Evolutionary conservation across 306 rosid genomes (phyloP), one percentile per base, ranked within the genome.

Genomic region (Begonia fuchsioides): DNA sequence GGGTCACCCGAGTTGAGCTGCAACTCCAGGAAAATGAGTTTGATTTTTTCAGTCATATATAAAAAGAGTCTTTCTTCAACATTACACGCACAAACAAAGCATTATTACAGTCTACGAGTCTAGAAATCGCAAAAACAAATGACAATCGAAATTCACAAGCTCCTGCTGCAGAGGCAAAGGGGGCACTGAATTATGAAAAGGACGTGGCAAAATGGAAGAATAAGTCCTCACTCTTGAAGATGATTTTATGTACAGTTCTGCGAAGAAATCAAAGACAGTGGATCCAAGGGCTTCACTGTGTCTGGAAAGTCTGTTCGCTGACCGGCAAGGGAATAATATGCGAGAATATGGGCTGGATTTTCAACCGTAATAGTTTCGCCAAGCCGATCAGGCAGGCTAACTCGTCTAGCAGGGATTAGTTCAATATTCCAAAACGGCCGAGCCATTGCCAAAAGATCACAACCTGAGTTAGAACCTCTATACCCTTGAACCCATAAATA

Each of bases 401-500:
- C 79, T 12, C 56, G 67, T 57, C 92, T 75, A 0, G 92, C 61
- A 48, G 94, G 95, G 56, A 90, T 85, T 54, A 85, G 46, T 72
- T 90, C 98, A 7, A 90, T 82, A 51, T 85, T 81, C 98, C 95
- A 90, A 60, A 58, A 85, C 3, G 93, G 95, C 8, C 95, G 79
- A 45, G 71, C 76, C 98, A 90, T 90, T 17, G 60, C 82, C 44
- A 85, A 39, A 55, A 90, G 92, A 74, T 85, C 95, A 2, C 53
- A 65, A 39, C 96, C 97, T 0, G 70, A 17, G 3, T 39, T 15
- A 19, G 98, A 81, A 18, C 63, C 79, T 56, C 81, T 71, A 53
- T 85, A 90, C 1, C 95, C 95, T 68, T 90, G 98, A 46, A 90
- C 98, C 98, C 98, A 90, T 14, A 90, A 51, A 55, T 90, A 90